phyloP scores from a whole-genome alignment of 805 yeast species.

The Brettanomyces anomalus region DNA sequence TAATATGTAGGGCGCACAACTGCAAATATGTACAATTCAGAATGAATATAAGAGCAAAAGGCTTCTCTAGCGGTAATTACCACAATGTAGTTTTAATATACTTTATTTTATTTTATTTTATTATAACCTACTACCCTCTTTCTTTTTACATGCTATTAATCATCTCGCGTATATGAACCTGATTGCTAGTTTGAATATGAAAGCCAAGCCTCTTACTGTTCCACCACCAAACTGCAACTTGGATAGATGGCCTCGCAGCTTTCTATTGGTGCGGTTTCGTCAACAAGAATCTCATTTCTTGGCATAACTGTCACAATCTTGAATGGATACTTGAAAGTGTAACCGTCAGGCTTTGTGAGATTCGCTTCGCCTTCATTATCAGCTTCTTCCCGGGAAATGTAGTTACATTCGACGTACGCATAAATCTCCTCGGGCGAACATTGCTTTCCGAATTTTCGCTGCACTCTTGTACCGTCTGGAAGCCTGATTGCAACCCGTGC shows the following conservation, averaged over 20 bases:
- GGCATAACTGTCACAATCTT: conserved; percentile 49
- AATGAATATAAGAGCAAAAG: not conserved
- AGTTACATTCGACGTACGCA: conserved; percentile 54
- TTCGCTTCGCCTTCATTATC: conserved; percentile 23
- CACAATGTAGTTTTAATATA: no score
- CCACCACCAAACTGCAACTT: conserved; percentile 48
- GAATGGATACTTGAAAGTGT: conserved; percentile 40
- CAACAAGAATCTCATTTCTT: conserved; percentile 33
- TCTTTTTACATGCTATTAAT: no score
- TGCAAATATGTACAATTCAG: not conserved
- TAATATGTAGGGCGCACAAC: no score
- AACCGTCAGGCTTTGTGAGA: conserved; percentile 22
- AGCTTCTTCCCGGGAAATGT: conserved; percentile 11
- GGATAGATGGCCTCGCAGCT: conserved; percentile 49
- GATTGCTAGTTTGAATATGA: not conserved
- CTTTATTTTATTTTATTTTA: no score
- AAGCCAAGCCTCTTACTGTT: conserved; percentile 1
- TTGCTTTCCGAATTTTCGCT: conserved; percentile 37
- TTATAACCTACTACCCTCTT: no score
- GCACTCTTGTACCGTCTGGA: conserved; percentile 50
- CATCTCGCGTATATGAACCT: no score
- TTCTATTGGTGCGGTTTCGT: conserved; percentile 22
- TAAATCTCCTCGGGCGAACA: conserved; percentile 54
- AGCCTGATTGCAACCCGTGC: conserved; percentile 69
- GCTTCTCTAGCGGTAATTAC: not conserved